Percentiles rank a stretch among this genome's conserved stretches.
phyloP scores from a whole-genome alignment of 352 stramenopile genomes.

The Phytophthora colocasiae region DNA sequence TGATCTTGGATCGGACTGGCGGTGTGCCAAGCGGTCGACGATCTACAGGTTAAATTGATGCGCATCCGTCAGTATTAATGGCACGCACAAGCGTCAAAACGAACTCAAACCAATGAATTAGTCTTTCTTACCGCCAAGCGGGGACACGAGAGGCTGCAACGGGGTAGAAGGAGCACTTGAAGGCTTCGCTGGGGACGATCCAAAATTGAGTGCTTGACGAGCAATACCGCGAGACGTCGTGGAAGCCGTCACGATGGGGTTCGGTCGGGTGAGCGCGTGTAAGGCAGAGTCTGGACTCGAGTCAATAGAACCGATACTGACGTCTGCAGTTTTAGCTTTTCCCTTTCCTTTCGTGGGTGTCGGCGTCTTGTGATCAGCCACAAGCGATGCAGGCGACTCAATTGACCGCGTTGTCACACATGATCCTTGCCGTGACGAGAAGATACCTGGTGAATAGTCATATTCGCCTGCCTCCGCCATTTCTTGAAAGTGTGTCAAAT shows the following conservation, averaged over 20 bases:
- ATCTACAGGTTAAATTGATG: constrained; percentile 36
- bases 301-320: constrained; percentile 57
- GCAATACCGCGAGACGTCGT: constrained; percentile 35
- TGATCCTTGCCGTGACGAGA: constrained; percentile 61
- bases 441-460: constrained; percentile 75
- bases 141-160: constrained; percentile 42
- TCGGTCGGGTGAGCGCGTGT: constrained; percentile 48
- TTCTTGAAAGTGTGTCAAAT: constrained; percentile 37
- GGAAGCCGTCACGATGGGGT: constrained; percentile 29
- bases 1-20: constrained; percentile 57
- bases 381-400: constrained; percentile 9
- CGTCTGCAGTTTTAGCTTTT: constrained; percentile 19
- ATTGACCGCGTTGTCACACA: constrained; percentile 35
- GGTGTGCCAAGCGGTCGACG: constrained; percentile 51
- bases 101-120: constrained; percentile 35
- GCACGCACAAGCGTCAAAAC: constrained; percentile 17
- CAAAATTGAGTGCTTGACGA: constrained; percentile 61
- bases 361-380: constrained; percentile 23
- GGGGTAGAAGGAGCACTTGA: constrained; percentile 33
- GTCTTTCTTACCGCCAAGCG: constrained; percentile 49
- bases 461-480: constrained; percentile 28
- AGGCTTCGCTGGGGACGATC: constrained; percentile 35
- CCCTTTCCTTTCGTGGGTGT: constrained; percentile 26
- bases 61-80: constrained; percentile 37
- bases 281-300: constrained; percentile 48